These are phyloP conservation scores for Globisporangium heterothallicum DNA, from an alignment of 352 stramenopile genomes.

Conservation along the genomic window DNA sequence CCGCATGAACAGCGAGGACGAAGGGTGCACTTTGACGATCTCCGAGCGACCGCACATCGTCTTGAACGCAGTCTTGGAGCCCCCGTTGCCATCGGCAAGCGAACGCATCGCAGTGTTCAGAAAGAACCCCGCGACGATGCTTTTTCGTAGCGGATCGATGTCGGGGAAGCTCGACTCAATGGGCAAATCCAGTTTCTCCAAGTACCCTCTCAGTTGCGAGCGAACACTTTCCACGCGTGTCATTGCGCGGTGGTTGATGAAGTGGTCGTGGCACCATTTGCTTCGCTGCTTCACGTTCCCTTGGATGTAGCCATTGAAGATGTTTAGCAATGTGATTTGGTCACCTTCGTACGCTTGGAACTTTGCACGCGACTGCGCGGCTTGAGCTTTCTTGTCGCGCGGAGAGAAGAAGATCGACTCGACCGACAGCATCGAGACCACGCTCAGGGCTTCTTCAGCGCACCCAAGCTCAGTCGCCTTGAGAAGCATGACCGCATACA, in stretches of 20 bases:
- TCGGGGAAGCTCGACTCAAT: conserved; percentile 70
- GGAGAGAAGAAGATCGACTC: conserved; percentile 89
- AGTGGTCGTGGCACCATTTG: conserved; percentile 87
- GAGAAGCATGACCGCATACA: conserved; percentile 87
- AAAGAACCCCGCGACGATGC: conserved; percentile 85
- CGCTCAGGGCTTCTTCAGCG: conserved; percentile 76
- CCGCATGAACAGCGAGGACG: conserved; percentile 85
- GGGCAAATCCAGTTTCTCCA: conserved; percentile 63
- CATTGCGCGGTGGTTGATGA: conserved; percentile 82
- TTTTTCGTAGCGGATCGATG: conserved; percentile 81
- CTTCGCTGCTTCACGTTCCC: conserved; percentile 69
- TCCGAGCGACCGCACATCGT: conserved; percentile 80
- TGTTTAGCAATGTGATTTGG: conserved; percentile 81
- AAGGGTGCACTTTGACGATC: conserved; percentile 86
- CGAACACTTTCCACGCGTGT: conserved; percentile 81
- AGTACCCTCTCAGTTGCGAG: conserved; percentile 57
- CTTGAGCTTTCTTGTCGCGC: conserved; percentile 78
- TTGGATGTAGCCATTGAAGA: conserved; percentile 74
- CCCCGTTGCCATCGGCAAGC: conserved; percentile 50
- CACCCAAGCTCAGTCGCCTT: conserved; percentile 74
- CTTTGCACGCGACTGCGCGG: conserved; percentile 66
- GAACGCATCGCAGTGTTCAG: conserved; percentile 86
- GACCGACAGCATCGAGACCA: conserved; percentile 87
- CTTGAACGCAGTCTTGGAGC: conserved; percentile 81
- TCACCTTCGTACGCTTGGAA: conserved; percentile 83